Evolutionary conservation across 148 eudicot genomes (phyloP), one percentile per base, ranked within the genome.

Genomic region (Euryodendron excelsum): DNA sequence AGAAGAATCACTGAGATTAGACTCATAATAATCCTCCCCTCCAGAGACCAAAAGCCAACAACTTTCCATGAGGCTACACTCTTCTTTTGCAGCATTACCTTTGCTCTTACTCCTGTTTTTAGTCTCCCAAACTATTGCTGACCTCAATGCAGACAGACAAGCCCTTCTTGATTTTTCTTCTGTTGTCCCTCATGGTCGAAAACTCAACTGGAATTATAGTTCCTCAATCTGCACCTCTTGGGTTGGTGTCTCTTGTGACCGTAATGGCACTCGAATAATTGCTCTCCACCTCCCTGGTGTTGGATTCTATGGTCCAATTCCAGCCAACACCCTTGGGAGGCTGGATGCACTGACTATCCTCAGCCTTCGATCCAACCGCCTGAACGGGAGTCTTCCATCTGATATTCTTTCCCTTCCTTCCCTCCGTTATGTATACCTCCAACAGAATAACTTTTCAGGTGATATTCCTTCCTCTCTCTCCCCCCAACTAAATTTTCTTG

Each of bases 161-260:
- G 96, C 93, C 73, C 96, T 94, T 76, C 97, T 94, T 59, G 79
- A 86, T 72, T 94, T 94, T 82, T 88, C 91, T 59, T 81, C 91
- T 41, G 82, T 75, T 25, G 83, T 91, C 27, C 97, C 89, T 72
- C 97, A 93, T 65, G 86, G 89, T 52, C 87, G 82, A n/a, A 91
- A 83, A 80, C 89, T 94, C 50, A 94, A 94, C 82, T 94, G 98
- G 98, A 81, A 17, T 77, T 64, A 82, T 34, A 39, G 56, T 68
- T 78, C 90, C 30, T 80, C 86, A 14, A 74, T 94, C 20, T 94
- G 98, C 86, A 77, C 79, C 34, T 84, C 97, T 69, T 93, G 99
- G 99, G 84, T 80, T 1, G 99, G 99, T n/a, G 83, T 95, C 80
- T 88, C 87, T 36, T 95, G 99, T 85, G 79, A 84, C 59, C 53